Evolutionary conservation across 2,329 filamentous ascomycete genomes (phyloP).

Genomic region (Aspergillus eucalypticola): DNA sequence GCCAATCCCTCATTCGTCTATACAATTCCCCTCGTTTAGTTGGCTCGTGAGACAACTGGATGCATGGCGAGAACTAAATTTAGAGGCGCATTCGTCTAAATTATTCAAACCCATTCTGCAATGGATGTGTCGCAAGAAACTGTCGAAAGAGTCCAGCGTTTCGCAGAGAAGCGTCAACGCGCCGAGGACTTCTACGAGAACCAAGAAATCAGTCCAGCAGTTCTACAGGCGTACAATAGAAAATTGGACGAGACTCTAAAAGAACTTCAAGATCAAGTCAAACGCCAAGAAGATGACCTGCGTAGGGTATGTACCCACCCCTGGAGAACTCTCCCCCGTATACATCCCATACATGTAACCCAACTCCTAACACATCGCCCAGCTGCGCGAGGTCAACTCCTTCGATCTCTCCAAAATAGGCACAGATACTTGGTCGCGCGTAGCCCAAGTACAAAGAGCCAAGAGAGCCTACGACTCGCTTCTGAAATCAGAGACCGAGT

Average conservation of each 20-base stretch:
- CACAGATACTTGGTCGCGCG: constrained; percentile 34
- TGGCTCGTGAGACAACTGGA: neutral
- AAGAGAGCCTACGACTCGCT: constrained; percentile 67
- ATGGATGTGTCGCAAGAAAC: constrained; percentile 38
- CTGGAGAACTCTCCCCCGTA: neutral
- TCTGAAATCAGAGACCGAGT: constrained; percentile 61
- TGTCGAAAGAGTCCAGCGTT: constrained; percentile 36
- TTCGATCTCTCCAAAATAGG: constrained; percentile 33
- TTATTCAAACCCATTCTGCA: neutral
- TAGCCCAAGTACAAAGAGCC: constrained; percentile 54
- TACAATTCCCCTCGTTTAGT: neutral
- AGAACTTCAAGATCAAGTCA: constrained; percentile 61
- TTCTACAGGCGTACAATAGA: constrained; percentile 36
- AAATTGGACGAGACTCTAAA: constrained; percentile 65
- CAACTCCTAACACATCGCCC: constrained; percentile 18
- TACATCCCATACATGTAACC: neutral
- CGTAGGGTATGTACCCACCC: constrained; percentile 42
- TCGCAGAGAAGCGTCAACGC: constrained; percentile 36
- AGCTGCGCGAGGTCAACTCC: constrained; percentile 37
- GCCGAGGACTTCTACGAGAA: constrained; percentile 35
- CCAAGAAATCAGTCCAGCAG: constrained; percentile 29
- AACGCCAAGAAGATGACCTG: constrained; percentile 50
- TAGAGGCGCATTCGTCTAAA: neutral
- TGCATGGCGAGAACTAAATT: neutral
- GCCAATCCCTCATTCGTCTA: neutral